A percentile compares a stretch with the other conserved stretches of the same genome.
Conservation (phyloP, 2,329 filamentous ascomycete species). For the Talaromyces sp. region DNA sequence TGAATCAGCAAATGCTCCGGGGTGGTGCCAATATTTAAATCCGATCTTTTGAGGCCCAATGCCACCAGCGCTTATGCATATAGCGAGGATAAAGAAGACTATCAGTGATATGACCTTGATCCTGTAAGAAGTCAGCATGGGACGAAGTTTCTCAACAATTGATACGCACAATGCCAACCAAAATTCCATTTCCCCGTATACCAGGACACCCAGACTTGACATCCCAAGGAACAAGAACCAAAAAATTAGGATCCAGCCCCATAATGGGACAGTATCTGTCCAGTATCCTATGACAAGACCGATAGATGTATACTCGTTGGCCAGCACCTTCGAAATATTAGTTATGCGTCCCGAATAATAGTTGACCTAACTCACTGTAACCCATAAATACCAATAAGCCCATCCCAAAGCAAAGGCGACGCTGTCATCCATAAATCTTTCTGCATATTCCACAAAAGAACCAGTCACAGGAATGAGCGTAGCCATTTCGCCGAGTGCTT, state of each 20-base stretch:
- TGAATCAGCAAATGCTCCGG: constrained; percentile 27
- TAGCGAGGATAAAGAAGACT: constrained; percentile 29
- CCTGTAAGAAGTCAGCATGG: constrained; percentile 13
- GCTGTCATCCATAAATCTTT: constrained; percentile 66
- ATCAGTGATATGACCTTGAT: constrained; percentile 29
- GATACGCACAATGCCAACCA: constrained; percentile 31
- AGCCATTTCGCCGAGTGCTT: constrained; percentile 68
- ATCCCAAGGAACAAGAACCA: constrained; percentile 41
- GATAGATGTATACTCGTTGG: constrained; percentile 45
- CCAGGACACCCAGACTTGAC: constrained; percentile 37
- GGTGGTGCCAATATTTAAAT: constrained; percentile 35
- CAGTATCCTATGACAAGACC: constrained; percentile 43
- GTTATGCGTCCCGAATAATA: neutral
- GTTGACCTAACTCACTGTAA: constrained; percentile 24
- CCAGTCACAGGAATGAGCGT: constrained; percentile 68
- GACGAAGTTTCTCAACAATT: neutral
- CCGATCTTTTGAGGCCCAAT: constrained; percentile 26
- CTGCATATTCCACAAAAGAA: constrained; percentile 65
- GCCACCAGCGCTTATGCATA: constrained; percentile 28
- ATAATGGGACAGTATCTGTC: constrained; percentile 40
- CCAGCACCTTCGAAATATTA: constrained; percentile 19
- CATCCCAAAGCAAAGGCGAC: constrained; percentile 65
- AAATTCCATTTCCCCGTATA: constrained; percentile 52
- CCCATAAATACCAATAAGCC: constrained; percentile 58
- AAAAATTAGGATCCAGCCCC: constrained; percentile 44